Conservation (phyloP, 306 rosid genomes). For the Casuarina equisetifolia region DNA sequence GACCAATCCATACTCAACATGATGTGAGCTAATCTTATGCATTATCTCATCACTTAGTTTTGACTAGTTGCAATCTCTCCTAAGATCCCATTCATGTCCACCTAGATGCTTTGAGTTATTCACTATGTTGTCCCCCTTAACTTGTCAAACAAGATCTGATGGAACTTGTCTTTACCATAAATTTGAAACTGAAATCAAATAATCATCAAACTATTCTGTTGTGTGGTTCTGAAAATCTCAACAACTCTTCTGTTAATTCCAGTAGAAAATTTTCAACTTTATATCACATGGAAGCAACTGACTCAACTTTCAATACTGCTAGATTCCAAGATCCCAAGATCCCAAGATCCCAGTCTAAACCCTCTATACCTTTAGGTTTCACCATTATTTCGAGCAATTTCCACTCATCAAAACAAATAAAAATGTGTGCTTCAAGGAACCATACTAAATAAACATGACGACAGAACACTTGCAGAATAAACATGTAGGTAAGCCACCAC, state of each 20-base stretch:
- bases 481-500: neutral
- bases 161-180: neutral
- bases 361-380: neutral
- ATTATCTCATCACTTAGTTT: neutral
- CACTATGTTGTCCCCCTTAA: neutral
- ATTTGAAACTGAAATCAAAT: neutral
- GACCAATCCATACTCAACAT: neutral
- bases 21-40: neutral
- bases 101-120: neutral
- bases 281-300: neutral
- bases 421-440: neutral
- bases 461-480: neutral
- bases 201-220: neutral
- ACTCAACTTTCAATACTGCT: neutral
- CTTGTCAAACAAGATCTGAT: neutral
- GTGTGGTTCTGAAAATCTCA: neutral
- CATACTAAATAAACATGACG: neutral
- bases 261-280: neutral
- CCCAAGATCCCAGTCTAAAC: neutral
- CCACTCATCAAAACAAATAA: neutral
- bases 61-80: neutral
- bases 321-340: neutral
- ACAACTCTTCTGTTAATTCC: neutral
- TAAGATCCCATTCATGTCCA: neutral
- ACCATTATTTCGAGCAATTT: neutral